These are phyloP conservation scores for Fusarium subtropicale DNA, from an alignment of 2,329 filamentous ascomycete species.

Conservation along the genomic window DNA sequence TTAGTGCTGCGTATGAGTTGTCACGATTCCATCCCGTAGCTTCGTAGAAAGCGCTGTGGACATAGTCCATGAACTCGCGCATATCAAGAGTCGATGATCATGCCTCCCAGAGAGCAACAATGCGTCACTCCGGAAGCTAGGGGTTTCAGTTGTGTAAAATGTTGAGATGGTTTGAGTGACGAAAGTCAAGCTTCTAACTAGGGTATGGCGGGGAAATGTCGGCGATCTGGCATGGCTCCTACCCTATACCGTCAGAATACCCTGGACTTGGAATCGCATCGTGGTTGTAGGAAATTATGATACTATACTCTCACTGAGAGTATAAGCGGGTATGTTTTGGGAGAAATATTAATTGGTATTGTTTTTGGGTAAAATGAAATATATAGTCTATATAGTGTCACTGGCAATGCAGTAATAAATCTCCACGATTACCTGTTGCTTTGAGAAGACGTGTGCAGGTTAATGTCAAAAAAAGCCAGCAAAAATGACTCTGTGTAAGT, in stretches of 20 bases:
- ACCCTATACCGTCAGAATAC: constrained; percentile 17
- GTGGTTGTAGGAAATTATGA: background rate
- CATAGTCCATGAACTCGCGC: constrained; percentile 98
- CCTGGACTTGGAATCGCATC: background rate
- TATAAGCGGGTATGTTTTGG: background rate
- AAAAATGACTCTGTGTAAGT: background rate
- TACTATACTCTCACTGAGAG: background rate
- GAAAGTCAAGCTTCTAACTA: constrained; percentile 1
- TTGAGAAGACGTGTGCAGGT: background rate
- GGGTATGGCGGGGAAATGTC: constrained; percentile 24
- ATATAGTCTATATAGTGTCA: background rate
- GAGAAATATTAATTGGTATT: background rate
- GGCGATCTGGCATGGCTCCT: constrained; percentile 8
- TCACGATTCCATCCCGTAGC: constrained; percentile 90
- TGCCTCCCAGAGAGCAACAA: constrained; percentile 41
- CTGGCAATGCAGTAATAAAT: background rate
- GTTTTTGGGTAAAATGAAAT: background rate
- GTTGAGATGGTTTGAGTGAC: background rate
- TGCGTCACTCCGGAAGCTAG: constrained; percentile 34
- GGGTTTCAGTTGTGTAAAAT: background rate
- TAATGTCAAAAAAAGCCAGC: background rate
- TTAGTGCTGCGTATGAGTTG: constrained; percentile 90
- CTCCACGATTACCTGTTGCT: background rate
- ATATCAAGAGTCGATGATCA: constrained; percentile 63
- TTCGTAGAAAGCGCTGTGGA: constrained; percentile 89